Percentiles rank a stretch among this genome's conserved stretches.
Evolutionary conservation across 169 alveolate species (phyloP).

Genomic region (Plasmodium malariae): DNA sequence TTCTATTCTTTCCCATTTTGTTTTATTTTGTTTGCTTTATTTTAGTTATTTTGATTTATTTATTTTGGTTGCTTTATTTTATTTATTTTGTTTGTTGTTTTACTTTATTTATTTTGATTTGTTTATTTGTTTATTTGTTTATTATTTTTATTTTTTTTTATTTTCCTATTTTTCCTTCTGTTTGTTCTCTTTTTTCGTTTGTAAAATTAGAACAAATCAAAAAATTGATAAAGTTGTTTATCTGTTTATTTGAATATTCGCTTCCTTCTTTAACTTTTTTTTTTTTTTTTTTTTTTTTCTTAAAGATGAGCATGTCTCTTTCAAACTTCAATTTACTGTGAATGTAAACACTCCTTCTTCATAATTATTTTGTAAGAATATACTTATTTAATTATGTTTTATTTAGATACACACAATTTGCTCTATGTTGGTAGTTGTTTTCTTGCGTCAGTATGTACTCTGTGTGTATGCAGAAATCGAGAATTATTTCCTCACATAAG

Average conservation of each 20-base stretch:
- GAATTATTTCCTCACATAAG: constrained; percentile 71
- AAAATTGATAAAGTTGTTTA: background rate
- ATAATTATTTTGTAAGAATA: background rate
- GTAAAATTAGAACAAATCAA: background rate
- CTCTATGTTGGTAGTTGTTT: constrained; percentile 45
- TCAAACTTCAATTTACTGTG: background rate
- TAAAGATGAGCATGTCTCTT: background rate
- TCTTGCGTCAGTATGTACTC: constrained; percentile 63
- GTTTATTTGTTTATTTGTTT: no score
- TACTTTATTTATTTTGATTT: no score
- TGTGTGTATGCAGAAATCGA: constrained; percentile 49
- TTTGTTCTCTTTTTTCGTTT: no score
- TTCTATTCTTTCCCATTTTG: background rate
- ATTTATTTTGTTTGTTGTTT: no score
- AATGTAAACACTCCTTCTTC: background rate
- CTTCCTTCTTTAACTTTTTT: no score
- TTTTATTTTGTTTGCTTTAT: background rate
- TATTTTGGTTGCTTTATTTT: no score
- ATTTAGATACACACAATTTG: constrained; percentile 34
- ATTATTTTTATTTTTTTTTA: no score
- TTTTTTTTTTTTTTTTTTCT: background rate
- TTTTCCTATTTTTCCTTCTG: background rate
- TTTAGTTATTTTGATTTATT: no score
- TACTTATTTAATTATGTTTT: constrained; percentile 40
- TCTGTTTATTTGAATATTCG: background rate